A percentile compares a stretch with the other conserved stretches of the same genome.
These are phyloP conservation scores for Guillardia theta DNA, from an alignment of 78 protist genomes.

Conservation along the genomic window DNA sequence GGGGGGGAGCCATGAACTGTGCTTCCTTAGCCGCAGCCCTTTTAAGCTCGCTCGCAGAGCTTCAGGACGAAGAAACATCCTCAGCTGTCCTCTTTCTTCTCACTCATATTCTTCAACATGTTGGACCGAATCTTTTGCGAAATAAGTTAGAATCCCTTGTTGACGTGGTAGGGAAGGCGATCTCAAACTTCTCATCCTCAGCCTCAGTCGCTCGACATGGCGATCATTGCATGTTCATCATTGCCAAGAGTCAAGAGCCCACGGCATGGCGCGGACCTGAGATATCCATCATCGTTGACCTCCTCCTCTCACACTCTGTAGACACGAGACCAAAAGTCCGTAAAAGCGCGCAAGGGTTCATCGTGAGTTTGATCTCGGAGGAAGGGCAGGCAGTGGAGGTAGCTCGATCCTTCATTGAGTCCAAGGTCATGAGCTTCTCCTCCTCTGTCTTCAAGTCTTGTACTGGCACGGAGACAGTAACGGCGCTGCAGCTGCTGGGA, in stretches of 20 bases:
- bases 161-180: not conserved
- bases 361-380: not conserved
- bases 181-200: not conserved
- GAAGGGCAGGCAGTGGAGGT: not conserved
- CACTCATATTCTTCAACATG: not conserved
- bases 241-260: not conserved
- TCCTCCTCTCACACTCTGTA: not conserved
- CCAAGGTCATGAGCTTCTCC: not conserved
- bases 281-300: not conserved
- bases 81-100: not conserved
- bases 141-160: not conserved
- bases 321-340: constrained; percentile 6
- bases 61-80: not conserved
- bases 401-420: not conserved
- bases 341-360: not conserved
- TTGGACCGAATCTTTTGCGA: not conserved
- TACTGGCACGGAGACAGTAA: not conserved
- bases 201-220: not conserved
- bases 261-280: not conserved
- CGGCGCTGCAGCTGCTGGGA: constrained; percentile 9
- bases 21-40: not conserved
- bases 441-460: not conserved
- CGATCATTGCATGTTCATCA: not conserved
- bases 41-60: not conserved
- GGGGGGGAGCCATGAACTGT: not conserved